Conservation (phyloP, 2,329 filamentous ascomycete species). For the Nigrospora osmanthi region DNA sequence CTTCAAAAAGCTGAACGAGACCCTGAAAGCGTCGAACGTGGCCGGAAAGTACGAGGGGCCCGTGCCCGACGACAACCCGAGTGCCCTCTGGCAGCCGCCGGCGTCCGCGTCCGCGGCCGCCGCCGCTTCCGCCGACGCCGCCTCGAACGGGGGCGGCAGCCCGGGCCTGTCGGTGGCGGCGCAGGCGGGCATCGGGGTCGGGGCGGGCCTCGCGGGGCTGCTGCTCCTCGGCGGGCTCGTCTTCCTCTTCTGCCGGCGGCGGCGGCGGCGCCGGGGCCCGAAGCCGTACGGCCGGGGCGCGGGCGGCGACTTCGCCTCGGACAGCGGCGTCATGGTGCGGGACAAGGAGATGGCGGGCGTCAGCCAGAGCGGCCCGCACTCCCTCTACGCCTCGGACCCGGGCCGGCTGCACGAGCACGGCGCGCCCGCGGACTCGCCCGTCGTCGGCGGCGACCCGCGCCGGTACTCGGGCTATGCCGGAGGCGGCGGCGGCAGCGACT, state of each 20-base stretch:
- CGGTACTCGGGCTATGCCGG: too few relatives aligned
- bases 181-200: slow-evolving; percentile 40
- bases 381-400: slow-evolving; percentile 35
- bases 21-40: too few relatives aligned
- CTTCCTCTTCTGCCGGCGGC: slow-evolving; percentile 35
- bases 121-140: too few relatives aligned
- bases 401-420: slow-evolving; percentile 4
- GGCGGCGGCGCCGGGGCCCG: slow-evolving; percentile 21
- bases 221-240: slow-evolving; percentile 27
- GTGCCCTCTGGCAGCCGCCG: too few relatives aligned
- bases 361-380: slow-evolving; percentile 29
- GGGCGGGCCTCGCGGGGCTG: slow-evolving; percentile 19
- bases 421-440: slow-evolving; percentile 8
- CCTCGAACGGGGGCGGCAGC: not conserved
- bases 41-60: too few relatives aligned
- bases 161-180: slow-evolving; percentile 30
- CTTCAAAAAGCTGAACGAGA: too few relatives aligned
- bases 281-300: slow-evolving; percentile 6
- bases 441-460: not conserved
- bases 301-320: slow-evolving; percentile 13
- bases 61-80: too few relatives aligned
- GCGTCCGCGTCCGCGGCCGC: too few relatives aligned
- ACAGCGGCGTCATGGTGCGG: slow-evolving; percentile 27
- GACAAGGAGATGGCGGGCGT: slow-evolving; percentile 37
- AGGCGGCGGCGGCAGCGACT: too few relatives aligned